Evolutionary conservation across 208 protist species (phyloP), one percentile per base, ranked within the genome.

Genomic region (Wallacemonas sp.): DNA sequence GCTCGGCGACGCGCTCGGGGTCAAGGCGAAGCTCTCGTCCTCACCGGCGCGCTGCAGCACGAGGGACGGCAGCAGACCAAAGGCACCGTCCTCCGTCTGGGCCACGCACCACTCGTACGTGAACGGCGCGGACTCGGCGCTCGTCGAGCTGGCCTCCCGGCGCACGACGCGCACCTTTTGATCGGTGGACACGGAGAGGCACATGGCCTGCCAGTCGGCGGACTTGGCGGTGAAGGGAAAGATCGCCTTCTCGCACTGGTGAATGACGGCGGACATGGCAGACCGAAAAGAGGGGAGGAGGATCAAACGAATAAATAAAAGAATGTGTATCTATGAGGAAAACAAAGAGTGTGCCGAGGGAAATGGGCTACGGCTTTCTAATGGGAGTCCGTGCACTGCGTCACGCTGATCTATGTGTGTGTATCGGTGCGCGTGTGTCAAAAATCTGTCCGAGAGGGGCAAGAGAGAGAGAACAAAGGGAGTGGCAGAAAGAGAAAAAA

Each of bases 51-150:
- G 26, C 26, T 61, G 46, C 22, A 86, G 55, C 0, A 79, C 33
- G 8, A 68, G 57, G 10, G 59, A 57, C 0, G 80, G 80, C 28
- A 77, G 73, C 16, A 86, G 70, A 3, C 80, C 80, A 12, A 79
- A 62, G 3, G 45, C 46, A 10, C 76, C 80, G 26, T 80, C 67
- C 32, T 77, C 76, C 1, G 59, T 55, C 42, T 86, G 76, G 12
- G 80, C 80, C 5, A 86, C 71, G 44, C 80, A 86, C 80, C 80
- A 86, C 52, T 69, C 50, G 32, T 59, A 28, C 23, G 54, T 29
- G 26, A n/a, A 22, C 12, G 25, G 33, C 18, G 14, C 20, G 2
- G 61, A 26, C 0, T 18, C 33, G 8, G 12, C 31, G 46, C 26
- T 10, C 20, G 44, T 36, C 23, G 41, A 29, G 2, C 33, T 26